phyloP scores from a whole-genome alignment of 2,329 filamentous ascomycete genomes.

The Sclerotinia spermophila region DNA sequence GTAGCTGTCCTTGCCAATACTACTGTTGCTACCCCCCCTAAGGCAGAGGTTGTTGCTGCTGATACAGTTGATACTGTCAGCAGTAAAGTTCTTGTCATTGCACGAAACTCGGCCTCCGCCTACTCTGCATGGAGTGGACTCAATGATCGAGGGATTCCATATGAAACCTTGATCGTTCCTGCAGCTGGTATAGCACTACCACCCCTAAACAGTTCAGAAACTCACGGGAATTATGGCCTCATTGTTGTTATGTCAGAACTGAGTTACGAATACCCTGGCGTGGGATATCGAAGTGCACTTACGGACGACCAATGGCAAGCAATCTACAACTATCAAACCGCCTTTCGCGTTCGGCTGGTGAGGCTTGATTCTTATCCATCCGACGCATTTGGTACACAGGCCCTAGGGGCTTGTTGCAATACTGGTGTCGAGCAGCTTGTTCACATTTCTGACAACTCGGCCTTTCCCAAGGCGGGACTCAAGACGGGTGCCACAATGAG shows the following conservation, averaged over 20 bases:
- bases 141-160: slow-evolving; percentile 59
- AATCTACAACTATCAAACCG: slow-evolving; percentile 54
- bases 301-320: slow-evolving; percentile 54
- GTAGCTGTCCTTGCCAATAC: slow-evolving; percentile 16
- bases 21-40: slow-evolving; percentile 6
- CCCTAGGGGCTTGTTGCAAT: slow-evolving; percentile 44
- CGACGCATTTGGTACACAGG: slow-evolving; percentile 43
- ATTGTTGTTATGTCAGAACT: slow-evolving; percentile 44
- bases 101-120: slow-evolving; percentile 48
- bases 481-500: slow-evolving; percentile 43
- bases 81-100: slow-evolving; percentile 55
- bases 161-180: slow-evolving; percentile 51
- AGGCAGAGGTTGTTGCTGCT: background rate
- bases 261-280: slow-evolving; percentile 41
- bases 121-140: slow-evolving; percentile 50
- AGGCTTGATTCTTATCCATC: slow-evolving; percentile 56
- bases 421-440: slow-evolving; percentile 48
- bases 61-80: slow-evolving; percentile 22
- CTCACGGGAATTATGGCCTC: slow-evolving; percentile 51
- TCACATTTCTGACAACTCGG: slow-evolving; percentile 47
- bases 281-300: slow-evolving; percentile 36
- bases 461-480: slow-evolving; percentile 52
- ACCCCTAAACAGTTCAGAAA: slow-evolving; percentile 44
- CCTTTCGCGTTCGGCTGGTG: slow-evolving; percentile 57
- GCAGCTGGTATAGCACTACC: slow-evolving; percentile 49